Base-by-base conservation (phyloP, 805 yeast genomes). In the Cyberlindnera petersonii region DNA sequence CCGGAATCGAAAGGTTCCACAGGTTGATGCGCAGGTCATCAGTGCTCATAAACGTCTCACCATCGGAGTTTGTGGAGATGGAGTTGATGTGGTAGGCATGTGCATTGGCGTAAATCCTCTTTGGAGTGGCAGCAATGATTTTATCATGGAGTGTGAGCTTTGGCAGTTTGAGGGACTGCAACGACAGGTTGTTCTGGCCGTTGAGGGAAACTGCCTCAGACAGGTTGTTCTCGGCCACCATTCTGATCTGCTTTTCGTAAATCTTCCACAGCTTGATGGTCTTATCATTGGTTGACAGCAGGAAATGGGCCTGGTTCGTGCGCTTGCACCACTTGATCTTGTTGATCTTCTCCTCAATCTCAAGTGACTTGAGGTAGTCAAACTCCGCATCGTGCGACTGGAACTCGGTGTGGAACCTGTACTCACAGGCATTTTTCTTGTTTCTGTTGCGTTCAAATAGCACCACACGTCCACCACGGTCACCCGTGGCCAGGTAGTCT, bases 351-450 rank as follows among this genome's bases (percentile, higher is more conserved):
- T 93, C 99, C 65, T 93, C 98, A 58, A 93, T 94, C 65, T 94
- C 98, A 49, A 93, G 71, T 18, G 95, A 84, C 66, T 94, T 93
- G 49, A 93, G 72, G 66, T 93, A 93, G 65, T 93, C 99, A 58
- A 93, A 93, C 64, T 93, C 98, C 9, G 98, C 97, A 64, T 93
- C 99, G 65, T 93, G 99, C 59, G 88, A 77, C 69, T 93, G 99
- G 65, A 93, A 93, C 63, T 93, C 99, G 16, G 98, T 93, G 58
- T 86, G 82, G 65, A 93, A 93, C 56, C 87, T 79, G 67, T 93
- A 94, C 63, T 94, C 98, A 63, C 97, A 89, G 35, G 71, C 74
- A 55, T 74, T 82, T 63, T 79, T 77, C 56, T 79, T 79, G 49
- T 67, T 64, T 49, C 75, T 81, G 61, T 86, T 88, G 53, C 98